Base-by-base conservation (phyloP, 257 asterid species). In the Solanum rostratum region DNA sequence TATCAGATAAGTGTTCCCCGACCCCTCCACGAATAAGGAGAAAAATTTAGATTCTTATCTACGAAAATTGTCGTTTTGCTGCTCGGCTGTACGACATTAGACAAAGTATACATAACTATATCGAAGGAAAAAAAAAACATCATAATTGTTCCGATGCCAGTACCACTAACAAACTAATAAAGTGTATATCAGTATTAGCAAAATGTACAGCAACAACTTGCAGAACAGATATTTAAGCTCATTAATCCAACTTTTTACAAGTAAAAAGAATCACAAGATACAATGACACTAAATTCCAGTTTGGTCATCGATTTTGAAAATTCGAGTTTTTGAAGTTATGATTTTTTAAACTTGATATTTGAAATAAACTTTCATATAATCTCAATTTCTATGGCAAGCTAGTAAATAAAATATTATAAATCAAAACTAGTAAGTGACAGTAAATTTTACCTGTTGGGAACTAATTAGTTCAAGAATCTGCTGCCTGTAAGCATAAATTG, bases 401-500 rank as follows among this genome's bases (percentile, higher is more conserved):
- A 24, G 43, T 29, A 3, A 29, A 29, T 3, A 57, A 1, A 62
- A 68, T 46, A 68, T 66, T n/a, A n/a, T 41, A 30, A 16, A 60
- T 15, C 10, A 66, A 65, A 59, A 59, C 22, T 59, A n/a, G 78
- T 37, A 69, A 18, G 27, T 68, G 49, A 68, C 7, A 2, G 16
- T 59, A 22, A 59, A 59, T 19, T 66, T 2, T 66, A 90, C 99
- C 98, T 96, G 98, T 43, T 95, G 95, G 83, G 76, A 1, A 54
- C 82, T 89, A 86, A 96, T 91, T 83, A 86, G 92, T 45, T 81
- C 86, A 60, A 95, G 69, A 87, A 96, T 92, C 29, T 88, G 90
- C 46, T 52, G 80, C 37, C 98, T 85, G 84, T 80, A 90, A 66
- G 93, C 90, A 66, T 89, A 96, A 81, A 96, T 91, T 1, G 99